These are phyloP conservation scores for Sisymbrium altissimum DNA, from an alignment of 345 rosid species.

Conservation along the genomic window DNA sequence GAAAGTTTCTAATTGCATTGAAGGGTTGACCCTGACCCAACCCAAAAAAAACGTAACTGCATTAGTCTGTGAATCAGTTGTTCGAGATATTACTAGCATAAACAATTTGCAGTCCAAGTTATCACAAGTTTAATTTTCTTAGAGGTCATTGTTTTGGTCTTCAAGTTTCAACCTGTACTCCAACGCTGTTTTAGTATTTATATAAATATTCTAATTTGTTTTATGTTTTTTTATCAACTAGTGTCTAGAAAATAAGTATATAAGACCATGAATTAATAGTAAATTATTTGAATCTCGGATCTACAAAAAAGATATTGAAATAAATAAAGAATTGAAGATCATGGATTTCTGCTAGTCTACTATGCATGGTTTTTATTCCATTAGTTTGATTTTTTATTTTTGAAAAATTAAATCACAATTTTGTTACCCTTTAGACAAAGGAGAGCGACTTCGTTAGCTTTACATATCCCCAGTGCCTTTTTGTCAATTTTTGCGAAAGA, in stretches of 20 bases:
- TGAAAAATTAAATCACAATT: not conserved
- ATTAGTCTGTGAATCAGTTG: not conserved
- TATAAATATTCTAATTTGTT: too few species aligned
- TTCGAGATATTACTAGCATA: not conserved
- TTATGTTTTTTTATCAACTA: too few species aligned
- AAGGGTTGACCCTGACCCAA: too few species aligned
- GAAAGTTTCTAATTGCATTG: not conserved
- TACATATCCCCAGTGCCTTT: constrained; percentile 22
- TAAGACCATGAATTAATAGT: not conserved
- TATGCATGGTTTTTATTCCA: not conserved
- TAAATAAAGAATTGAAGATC: not conserved
- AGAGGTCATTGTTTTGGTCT: not conserved
- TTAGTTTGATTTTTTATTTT: not conserved
- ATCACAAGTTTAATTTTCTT: not conserved
- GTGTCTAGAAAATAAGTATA: not conserved
- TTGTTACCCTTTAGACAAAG: constrained; percentile 24
- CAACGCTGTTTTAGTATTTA: too few species aligned
- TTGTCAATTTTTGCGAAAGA: constrained; percentile 30
- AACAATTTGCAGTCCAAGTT: not conserved
- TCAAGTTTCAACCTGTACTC: too few species aligned
- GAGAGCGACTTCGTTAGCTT: constrained; percentile 27
- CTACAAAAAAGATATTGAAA: not conserved
- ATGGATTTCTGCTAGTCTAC: not conserved
- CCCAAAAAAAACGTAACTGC: too few species aligned
- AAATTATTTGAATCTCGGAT: constrained; percentile 2